These are phyloP conservation scores for Massariosphaeria phaeospora DNA, from an alignment of 495 filamentous ascomycete species.

Conservation along the genomic window DNA sequence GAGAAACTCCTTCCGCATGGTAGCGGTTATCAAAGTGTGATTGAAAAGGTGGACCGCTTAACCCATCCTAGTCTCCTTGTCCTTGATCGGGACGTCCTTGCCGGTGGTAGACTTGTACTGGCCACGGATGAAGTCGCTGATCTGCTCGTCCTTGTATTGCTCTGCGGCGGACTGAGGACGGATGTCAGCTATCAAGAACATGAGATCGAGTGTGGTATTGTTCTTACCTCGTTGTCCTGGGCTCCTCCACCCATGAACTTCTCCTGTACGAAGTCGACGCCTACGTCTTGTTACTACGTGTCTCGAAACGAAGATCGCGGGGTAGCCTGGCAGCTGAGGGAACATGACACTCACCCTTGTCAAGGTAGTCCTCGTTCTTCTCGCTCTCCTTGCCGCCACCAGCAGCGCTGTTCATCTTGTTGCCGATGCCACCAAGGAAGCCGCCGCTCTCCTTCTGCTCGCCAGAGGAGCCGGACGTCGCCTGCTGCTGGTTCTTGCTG, in stretches of 20 bases:
- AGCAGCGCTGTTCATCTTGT: conserved; percentile 56
- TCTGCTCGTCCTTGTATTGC: conserved; percentile 68
- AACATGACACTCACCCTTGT: conserved; percentile 18
- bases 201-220: no score
- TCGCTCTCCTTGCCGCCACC: conserved; percentile 63
- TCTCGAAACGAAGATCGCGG: background rate
- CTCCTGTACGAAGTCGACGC: conserved; percentile 64
- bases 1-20: background rate
- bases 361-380: conserved; percentile 59
- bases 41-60: conserved; percentile 1
- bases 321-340: conserved; percentile 2
- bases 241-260: conserved; percentile 58
- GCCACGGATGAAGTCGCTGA: conserved; percentile 49
- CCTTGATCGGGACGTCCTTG: conserved; percentile 58
- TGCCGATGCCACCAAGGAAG: conserved; percentile 49
- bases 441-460: conserved; percentile 40
- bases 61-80: conserved; percentile 51
- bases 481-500: conserved; percentile 23
- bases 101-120: conserved; percentile 60
- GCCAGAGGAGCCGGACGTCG: background rate
- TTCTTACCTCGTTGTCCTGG: conserved; percentile 57
- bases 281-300: conserved; percentile 39
- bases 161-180: conserved; percentile 51
- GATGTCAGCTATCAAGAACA: background rate
- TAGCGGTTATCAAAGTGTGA: background rate